A percentile compares a stretch with the other conserved stretches of the same genome.
Evolutionary conservation across 2,329 filamentous ascomycete species (phyloP).

Genomic region (Nothophoma quercina): DNA sequence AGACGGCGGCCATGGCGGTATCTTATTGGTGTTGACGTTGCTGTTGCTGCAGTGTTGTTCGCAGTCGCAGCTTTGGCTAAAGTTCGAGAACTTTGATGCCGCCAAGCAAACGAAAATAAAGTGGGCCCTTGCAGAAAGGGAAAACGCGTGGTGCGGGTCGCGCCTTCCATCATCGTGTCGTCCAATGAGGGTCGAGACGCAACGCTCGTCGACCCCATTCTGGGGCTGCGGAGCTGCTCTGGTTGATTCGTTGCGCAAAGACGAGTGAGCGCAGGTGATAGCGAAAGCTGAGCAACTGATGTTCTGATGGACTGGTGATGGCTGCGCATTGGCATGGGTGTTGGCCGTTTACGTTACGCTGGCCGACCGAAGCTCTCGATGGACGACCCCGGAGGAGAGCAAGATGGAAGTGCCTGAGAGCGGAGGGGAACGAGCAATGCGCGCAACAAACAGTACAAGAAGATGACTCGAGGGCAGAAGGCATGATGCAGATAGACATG

Average conservation of each 20-base stretch:
- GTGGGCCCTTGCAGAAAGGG: background rate
- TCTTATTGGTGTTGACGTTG: conserved; percentile 21
- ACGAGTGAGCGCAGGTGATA: conserved; percentile 6
- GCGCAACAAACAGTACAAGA: background rate
- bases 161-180: conserved; percentile 30
- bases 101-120: conserved; percentile 27
- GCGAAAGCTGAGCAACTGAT: background rate
- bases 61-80: conserved; percentile 23
- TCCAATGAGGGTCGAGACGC: conserved; percentile 27
- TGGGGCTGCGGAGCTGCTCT: conserved; percentile 8
- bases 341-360: no score
- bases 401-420: background rate
- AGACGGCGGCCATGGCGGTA: conserved; percentile 61
- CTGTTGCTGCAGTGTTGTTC: conserved; percentile 18
- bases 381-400: background rate
- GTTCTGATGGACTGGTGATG: conserved; percentile 1
- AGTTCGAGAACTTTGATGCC: conserved; percentile 39
- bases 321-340: background rate
- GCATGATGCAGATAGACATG: background rate
- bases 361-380: conserved; percentile 6
- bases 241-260: conserved; percentile 8
- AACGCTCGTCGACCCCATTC: conserved; percentile 20
- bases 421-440: background rate
- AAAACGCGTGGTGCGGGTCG: conserved; percentile 25
- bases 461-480: background rate